Evolutionary conservation across 495 filamentous ascomycete species (phyloP).

Genomic region (Elaphomyces granulatus): DNA sequence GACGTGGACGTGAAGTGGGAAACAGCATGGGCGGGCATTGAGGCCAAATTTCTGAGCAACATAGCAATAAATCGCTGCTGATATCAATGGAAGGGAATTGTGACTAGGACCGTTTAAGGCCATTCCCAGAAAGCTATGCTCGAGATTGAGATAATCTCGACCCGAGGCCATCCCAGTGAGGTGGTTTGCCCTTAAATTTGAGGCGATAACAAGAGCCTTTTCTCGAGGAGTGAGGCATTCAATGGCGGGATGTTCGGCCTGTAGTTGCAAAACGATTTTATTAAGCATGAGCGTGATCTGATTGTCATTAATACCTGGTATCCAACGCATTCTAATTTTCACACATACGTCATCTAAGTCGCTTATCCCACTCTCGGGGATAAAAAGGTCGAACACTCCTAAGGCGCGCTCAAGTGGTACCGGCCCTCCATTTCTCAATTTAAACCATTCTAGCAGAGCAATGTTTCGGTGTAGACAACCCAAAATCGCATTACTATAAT

Average conservation of each 20-base stretch:
- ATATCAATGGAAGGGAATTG: constrained; percentile 64
- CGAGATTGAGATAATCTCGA: constrained; percentile 57
- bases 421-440: constrained; percentile 33
- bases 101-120: constrained; percentile 45
- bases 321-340: too few species aligned
- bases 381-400: constrained; percentile 76
- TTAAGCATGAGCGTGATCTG: constrained; percentile 51
- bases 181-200: constrained; percentile 48
- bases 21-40: constrained; percentile 55
- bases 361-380: constrained; percentile 51
- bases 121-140: constrained; percentile 74
- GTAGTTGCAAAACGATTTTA: constrained; percentile 41
- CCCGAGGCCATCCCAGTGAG: constrained; percentile 52
- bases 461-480: constrained; percentile 66
- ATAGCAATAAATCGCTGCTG: constrained; percentile 56
- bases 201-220: constrained; percentile 51
- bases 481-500: constrained; percentile 57
- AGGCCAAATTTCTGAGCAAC: constrained; percentile 52
- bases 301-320: too few species aligned
- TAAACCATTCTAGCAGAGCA: constrained; percentile 63
- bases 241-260: constrained; percentile 32
- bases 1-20: constrained; percentile 69
- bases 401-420: constrained; percentile 59
- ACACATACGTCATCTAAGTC: constrained; percentile 60
- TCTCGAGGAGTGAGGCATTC: constrained; percentile 39